Conservation (phyloP, 2,329 filamentous ascomycete genomes). For the Sordariomycetes sp. region DNA sequence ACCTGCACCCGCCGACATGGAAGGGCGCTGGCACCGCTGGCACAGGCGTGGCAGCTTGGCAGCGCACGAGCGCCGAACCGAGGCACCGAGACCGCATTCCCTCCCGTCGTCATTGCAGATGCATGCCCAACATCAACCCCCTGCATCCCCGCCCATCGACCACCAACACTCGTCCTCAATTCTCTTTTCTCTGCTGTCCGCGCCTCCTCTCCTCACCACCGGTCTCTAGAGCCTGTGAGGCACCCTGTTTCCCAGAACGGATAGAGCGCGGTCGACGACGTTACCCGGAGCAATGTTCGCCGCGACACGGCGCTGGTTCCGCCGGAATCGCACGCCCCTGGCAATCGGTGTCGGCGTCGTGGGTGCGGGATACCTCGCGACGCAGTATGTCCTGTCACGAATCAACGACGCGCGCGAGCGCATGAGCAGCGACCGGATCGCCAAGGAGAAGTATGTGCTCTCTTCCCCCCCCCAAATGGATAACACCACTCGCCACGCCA, state of each 20-base stretch:
- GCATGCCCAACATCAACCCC: not conserved
- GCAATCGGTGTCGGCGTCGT: constrained; percentile 79
- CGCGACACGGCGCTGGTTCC: constrained; percentile 79
- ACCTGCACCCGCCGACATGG: no score
- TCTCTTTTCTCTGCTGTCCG: not conserved
- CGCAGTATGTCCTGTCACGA: constrained; percentile 85
- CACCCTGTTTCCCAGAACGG: no score
- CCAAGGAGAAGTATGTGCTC: constrained; percentile 91
- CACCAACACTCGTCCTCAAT: not conserved
- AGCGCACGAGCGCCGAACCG: not conserved
- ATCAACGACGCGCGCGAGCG: constrained; percentile 88
- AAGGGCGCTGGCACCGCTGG: not conserved
- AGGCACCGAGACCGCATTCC: not conserved
- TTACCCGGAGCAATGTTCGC: constrained; percentile 36
- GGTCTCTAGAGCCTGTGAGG: not conserved
- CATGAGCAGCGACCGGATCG: constrained; percentile 91
- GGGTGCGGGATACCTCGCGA: constrained; percentile 81
- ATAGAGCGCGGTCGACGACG: not conserved
- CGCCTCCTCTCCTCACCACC: not conserved
- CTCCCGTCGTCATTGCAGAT: not conserved
- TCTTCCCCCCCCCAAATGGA: no score
- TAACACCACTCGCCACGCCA: not conserved
- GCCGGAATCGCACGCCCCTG: constrained; percentile 80
- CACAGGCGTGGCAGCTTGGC: no score
- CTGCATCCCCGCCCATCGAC: not conserved